phyloP scores from a whole-genome alignment of 768 basidiomycete species.

The Imleria badia region DNA sequence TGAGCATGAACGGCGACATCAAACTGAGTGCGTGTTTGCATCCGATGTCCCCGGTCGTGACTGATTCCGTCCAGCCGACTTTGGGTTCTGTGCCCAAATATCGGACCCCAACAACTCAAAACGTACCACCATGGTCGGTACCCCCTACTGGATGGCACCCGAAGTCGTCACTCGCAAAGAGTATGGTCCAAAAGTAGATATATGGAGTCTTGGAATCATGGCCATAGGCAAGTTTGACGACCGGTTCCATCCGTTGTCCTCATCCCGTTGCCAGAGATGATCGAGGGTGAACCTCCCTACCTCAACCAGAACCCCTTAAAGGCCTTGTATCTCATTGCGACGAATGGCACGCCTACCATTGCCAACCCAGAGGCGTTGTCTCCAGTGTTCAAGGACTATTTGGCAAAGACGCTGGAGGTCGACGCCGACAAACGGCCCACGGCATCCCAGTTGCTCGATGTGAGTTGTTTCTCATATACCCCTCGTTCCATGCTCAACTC shows the following conservation, averaged over 20 bases:
- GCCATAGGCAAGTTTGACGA: constrained; percentile 67
- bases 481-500: constrained; percentile 2
- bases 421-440: constrained; percentile 92
- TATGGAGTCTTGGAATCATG: constrained; percentile 97
- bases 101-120: constrained; percentile 87
- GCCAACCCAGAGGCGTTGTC: constrained; percentile 83
- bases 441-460: constrained; percentile 77
- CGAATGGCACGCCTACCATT: constrained; percentile 95
- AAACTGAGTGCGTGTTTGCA: constrained; percentile 84
- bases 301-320: constrained; percentile 96
- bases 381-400: constrained; percentile 83
- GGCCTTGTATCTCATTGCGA: constrained; percentile 96
- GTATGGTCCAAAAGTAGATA: constrained; percentile 98
- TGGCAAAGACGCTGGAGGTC: constrained; percentile 86
- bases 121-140: constrained; percentile 97
- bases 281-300: constrained; percentile 96
- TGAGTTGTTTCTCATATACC: constrained; percentile 32
- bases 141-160: constrained; percentile 99
- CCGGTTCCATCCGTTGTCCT: constrained; percentile 3
- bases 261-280: constrained; percentile 69
- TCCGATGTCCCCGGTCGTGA: neutral
- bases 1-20: constrained; percentile 93
- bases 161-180: constrained; percentile 98
- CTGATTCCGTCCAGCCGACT: constrained; percentile 66
- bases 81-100: constrained; percentile 98